A percentile compares a stretch with the other conserved stretches of the same genome.
Conservation (phyloP, 2,329 filamentous ascomycete species). For the Botryotinia narcissicola region DNA sequence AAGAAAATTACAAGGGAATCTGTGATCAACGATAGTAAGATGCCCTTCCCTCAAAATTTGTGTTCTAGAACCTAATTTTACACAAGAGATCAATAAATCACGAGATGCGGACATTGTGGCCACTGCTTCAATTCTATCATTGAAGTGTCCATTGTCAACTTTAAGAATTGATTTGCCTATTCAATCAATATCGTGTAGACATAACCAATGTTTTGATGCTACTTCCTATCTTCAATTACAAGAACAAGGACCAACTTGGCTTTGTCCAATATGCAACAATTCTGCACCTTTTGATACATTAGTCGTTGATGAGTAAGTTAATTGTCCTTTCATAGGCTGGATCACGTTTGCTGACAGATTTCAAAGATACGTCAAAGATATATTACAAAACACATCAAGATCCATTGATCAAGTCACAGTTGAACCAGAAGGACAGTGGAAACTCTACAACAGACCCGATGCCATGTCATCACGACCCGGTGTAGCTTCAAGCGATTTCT, state of each 20-base stretch:
- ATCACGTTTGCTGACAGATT: slow-evolving; percentile 23
- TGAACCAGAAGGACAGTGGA: slow-evolving; percentile 83
- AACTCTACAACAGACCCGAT: slow-evolving; percentile 36
- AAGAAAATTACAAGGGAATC: slow-evolving; percentile 75
- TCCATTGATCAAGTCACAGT: slow-evolving; percentile 83
- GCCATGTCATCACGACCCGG: slow-evolving; percentile 26
- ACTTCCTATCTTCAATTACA: slow-evolving; percentile 89
- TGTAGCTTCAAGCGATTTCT: slow-evolving; percentile 35
- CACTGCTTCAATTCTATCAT: slow-evolving; percentile 81
- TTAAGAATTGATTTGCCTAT: slow-evolving; percentile 78
- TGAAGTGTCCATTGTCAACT: slow-evolving; percentile 91
- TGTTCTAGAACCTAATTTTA: slow-evolving; percentile 16
- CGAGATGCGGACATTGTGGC: slow-evolving; percentile 87
- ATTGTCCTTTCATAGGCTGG: slow-evolving; percentile 20
- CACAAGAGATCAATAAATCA: slow-evolving; percentile 72
- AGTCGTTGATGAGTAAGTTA: slow-evolving; percentile 77
- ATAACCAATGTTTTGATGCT: slow-evolving; percentile 94
- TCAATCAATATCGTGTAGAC: slow-evolving; percentile 74
- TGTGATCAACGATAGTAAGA: slow-evolving; percentile 80
- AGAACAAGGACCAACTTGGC: slow-evolving; percentile 94
- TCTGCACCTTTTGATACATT: slow-evolving; percentile 75
- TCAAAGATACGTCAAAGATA: slow-evolving; percentile 78
- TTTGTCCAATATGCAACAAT: slow-evolving; percentile 92
- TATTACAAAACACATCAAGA: slow-evolving; percentile 69
- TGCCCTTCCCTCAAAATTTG: not conserved